These are phyloP conservation scores for Carex kokanica DNA, from an alignment of 176 grass and related monocot species.

Conservation along the genomic window DNA sequence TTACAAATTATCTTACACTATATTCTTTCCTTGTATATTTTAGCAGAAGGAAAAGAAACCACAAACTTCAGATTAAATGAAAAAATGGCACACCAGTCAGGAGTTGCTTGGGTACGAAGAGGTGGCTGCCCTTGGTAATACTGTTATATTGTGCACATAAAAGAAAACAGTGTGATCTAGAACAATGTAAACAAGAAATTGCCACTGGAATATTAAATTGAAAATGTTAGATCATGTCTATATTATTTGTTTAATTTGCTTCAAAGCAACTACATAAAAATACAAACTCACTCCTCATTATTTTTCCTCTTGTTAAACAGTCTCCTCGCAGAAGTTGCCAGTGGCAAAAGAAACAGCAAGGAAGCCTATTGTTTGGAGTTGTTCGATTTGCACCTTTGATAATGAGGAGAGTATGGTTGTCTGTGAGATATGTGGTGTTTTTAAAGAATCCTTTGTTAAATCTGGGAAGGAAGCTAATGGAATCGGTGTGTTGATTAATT, in stretches of 20 bases:
- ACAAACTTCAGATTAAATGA: slow-evolving; percentile 1
- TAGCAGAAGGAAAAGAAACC: background rate
- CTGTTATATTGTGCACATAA: background rate
- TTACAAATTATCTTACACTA: background rate
- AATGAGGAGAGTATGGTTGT: slow-evolving; percentile 66
- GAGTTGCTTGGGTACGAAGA: background rate
- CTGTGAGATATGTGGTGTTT: slow-evolving; percentile 90
- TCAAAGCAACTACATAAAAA: slow-evolving; percentile 8
- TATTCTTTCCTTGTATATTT: background rate
- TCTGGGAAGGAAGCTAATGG: slow-evolving; percentile 48
- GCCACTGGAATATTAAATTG: background rate
- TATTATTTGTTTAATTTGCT: slow-evolving; percentile 1
- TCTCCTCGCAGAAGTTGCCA: slow-evolving; percentile 32
- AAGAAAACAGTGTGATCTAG: background rate
- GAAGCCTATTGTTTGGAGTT: slow-evolving; percentile 57
- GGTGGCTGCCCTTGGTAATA: background rate
- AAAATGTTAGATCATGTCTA: background rate
- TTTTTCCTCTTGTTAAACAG: slow-evolving; percentile 24
- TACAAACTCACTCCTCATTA: slow-evolving; percentile 11
- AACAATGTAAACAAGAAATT: slow-evolving; percentile 12
- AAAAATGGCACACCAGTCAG: background rate
- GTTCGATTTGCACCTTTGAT: slow-evolving; percentile 69
- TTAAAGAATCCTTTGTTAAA: slow-evolving; percentile 73
- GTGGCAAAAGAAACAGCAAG: slow-evolving; percentile 36
- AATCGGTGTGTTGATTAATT: slow-evolving; percentile 43